Conservation (phyloP, 2,329 filamentous ascomycete genomes). For the Domatiomyces globalis region DNA sequence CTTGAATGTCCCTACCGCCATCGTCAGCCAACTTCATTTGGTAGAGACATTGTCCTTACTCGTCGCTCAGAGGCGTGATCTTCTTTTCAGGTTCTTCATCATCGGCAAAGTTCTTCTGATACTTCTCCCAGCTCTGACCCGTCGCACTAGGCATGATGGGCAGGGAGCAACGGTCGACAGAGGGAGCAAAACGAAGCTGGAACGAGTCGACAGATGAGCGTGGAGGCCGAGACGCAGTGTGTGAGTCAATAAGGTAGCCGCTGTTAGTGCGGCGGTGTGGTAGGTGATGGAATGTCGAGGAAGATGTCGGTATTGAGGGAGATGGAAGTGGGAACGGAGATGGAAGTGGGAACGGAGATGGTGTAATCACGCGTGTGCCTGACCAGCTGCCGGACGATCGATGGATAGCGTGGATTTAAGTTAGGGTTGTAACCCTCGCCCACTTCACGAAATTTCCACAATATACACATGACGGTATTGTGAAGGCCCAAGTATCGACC, state of each 20-base stretch:
- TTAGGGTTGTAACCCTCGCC: not conserved
- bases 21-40: conserved; percentile 21
- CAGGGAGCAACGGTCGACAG: not conserved
- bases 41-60: conserved; percentile 45
- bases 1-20: conserved; percentile 82
- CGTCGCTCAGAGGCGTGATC: conserved; percentile 91
- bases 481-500: too few species aligned
- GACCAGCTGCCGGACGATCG: not conserved
- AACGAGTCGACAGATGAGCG: not conserved
- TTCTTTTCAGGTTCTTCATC: conserved; percentile 99
- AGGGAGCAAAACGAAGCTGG: too few species aligned
- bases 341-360: too few species aligned
- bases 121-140: conserved; percentile 95
- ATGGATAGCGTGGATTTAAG: not conserved
- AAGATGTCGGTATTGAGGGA: too few species aligned
- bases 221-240: not conserved
- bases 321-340: too few species aligned
- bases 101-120: conserved; percentile 90
- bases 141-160: conserved; percentile 73
- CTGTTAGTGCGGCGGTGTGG: not conserved
- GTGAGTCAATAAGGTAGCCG: not conserved
- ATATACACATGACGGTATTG: not conserved
- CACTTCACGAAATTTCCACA: not conserved
- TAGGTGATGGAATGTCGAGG: not conserved
- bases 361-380: not conserved